Conservation (phyloP, 2,329 filamentous ascomycete genomes). For the Stenocarpella maydis region DNA sequence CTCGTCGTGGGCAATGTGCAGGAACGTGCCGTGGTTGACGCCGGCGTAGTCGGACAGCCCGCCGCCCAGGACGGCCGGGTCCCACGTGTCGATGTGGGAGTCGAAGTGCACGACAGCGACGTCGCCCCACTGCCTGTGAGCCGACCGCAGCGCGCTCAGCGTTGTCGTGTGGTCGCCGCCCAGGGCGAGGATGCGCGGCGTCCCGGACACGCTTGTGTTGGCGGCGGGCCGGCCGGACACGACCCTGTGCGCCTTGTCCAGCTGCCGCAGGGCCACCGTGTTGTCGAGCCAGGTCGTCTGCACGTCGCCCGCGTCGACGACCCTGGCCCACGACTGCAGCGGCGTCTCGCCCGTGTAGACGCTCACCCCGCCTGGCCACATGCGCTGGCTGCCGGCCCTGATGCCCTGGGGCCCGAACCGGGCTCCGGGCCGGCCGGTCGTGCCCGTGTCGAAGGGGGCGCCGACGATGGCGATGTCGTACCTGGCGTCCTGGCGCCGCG, state of each 20-base stretch:
- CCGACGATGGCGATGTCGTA: conserved; percentile 67
- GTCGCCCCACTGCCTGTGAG: conserved; percentile 63
- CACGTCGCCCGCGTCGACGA: conserved; percentile 83
- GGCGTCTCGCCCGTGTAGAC: conserved; percentile 32
- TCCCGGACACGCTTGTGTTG: conserved; percentile 52
- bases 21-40: conserved; percentile 66
- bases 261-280: conserved; percentile 74
- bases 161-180: conserved; percentile 73
- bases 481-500: conserved; percentile 47
- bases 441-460: conserved; percentile 57
- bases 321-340: conserved; percentile 38
- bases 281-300: conserved; percentile 82
- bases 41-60: conserved; percentile 66
- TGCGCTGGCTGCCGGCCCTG: conserved; percentile 35
- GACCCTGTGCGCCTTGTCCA: conserved; percentile 71
- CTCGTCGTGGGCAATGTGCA: conserved; percentile 70
- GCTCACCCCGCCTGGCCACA: conserved; percentile 14
- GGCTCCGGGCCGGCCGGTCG: conserved; percentile 32
- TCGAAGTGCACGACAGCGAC: conserved; percentile 73
- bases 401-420: conserved; percentile 33
- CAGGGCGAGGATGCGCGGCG: conserved; percentile 65
- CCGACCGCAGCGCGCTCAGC: conserved; percentile 67
- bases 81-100: conserved; percentile 76
- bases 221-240: conserved; percentile 45
- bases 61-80: conserved; percentile 64